Evolutionary conservation across 2,329 filamentous ascomycete genomes (phyloP).

Genomic region (Aspergillus uvarum): DNA sequence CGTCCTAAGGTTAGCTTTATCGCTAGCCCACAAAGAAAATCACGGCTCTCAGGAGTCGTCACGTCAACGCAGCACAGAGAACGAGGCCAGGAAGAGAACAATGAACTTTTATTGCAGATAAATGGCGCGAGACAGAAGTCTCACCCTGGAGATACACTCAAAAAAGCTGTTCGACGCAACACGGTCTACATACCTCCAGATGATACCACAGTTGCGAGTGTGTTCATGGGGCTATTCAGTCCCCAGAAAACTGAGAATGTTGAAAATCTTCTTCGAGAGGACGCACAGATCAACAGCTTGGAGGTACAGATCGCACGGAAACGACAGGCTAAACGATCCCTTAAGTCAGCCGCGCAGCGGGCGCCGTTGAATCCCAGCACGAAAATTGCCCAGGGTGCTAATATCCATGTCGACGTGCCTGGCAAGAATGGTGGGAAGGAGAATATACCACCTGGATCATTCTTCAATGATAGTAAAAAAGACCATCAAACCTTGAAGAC

Average conservation of each 20-base stretch:
- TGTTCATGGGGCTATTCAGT: conserved; percentile 47
- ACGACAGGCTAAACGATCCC: conserved; percentile 27
- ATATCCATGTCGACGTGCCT: conserved; percentile 46
- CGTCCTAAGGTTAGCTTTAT: conserved; percentile 35
- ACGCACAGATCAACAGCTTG: conserved; percentile 32
- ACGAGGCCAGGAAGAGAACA: conserved; percentile 17
- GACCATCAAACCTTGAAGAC: conserved; percentile 13
- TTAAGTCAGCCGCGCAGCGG: conserved; percentile 30
- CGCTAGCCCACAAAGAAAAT: conserved; percentile 19
- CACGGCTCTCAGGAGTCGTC: conserved; percentile 12
- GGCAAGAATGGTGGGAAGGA: conserved; percentile 62
- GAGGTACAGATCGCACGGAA: conserved; percentile 37
- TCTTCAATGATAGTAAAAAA: conserved; percentile 22
- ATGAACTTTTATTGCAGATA: conserved; percentile 17
- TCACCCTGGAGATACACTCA: conserved; percentile 22
- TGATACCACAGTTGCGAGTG: conserved; percentile 42
- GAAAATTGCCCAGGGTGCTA: conserved; percentile 42
- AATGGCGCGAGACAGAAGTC: conserved; percentile 8
- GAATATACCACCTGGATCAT: conserved; percentile 56
- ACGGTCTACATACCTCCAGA: conserved; percentile 46
- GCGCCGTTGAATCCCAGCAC: conserved; percentile 50
- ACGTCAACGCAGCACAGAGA: conserved; percentile 8
- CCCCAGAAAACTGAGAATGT: conserved; percentile 33
- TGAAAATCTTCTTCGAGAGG: conserved; percentile 11
- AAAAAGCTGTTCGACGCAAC: conserved; percentile 35